phyloP scores from a whole-genome alignment of 345 rosid genomes.

The Gossypium arboreum region DNA sequence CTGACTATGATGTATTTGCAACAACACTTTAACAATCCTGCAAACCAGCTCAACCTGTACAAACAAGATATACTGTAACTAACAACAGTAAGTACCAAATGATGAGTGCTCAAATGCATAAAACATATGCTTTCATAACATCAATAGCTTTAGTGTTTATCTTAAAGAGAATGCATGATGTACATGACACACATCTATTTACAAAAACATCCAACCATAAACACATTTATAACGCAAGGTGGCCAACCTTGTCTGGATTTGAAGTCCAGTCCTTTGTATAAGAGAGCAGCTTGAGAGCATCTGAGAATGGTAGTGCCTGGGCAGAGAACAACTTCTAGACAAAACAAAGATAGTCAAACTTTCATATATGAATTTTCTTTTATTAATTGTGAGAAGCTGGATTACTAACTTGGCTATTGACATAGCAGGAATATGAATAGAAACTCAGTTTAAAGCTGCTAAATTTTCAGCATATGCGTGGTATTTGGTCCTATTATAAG shows the following conservation, averaged over 20 bases:
- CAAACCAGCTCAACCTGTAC: constrained; percentile 82
- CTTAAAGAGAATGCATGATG: not conserved
- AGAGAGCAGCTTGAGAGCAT: constrained; percentile 76
- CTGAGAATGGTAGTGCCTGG: constrained; percentile 90
- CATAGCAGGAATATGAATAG: not conserved
- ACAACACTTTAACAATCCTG: constrained; percentile 60
- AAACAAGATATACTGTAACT: constrained; percentile 5
- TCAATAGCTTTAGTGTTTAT: not conserved
- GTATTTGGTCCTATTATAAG: not conserved
- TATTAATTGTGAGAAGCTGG: not conserved
- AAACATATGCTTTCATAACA: not conserved
- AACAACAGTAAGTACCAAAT: not conserved
- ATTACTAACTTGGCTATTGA: not conserved
- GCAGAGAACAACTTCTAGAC: constrained; percentile 11
- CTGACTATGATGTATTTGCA: constrained; percentile 78
- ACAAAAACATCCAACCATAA: constrained; percentile 4
- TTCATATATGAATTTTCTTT: not conserved
- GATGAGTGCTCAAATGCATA: not conserved
- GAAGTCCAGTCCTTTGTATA: constrained; percentile 71
- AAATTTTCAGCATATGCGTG: not conserved
- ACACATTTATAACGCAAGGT: not conserved
- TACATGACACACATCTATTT: not conserved
- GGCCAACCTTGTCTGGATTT: constrained; percentile 71
- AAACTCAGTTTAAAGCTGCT: not conserved
- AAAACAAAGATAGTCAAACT: not conserved